Evolutionary conservation across 805 yeast species (phyloP), one percentile per base, ranked within the genome.

Genomic region (Starmerella floricola): DNA sequence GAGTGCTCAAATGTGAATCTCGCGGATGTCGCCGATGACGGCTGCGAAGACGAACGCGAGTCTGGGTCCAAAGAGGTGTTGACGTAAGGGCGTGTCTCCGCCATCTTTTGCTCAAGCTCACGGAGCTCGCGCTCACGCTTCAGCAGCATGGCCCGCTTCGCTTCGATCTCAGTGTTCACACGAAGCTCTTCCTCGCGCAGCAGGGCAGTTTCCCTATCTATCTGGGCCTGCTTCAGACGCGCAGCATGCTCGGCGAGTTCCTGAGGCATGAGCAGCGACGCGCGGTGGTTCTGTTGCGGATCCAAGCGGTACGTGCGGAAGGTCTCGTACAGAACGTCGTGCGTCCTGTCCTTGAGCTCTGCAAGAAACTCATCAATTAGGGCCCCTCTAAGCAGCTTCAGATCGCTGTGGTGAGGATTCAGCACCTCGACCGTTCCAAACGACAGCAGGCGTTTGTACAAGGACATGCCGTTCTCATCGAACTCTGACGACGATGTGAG

Each of bases 361-460:
- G 81, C 69, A 75, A 85, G 69, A 59, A 84, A 81, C 18, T 87
- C 79, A 66, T 91, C 78, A 62, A 86, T 67, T 45, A 87, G 64
- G 48, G 87, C 71, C 43, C 81, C 73, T 66, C 94, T 77, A 55
- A 85, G 69, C 60, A 82, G 78, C 60, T 79, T 76, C 65, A 85
- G 84, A 61, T 85, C 94, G 62, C 87, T 78, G 58, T 84, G 94
- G 46, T 69, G 66, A 56, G 84, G 94, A 62, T 85, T 82, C 57
- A 82, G 93, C 42, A 85, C 84, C 59, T 83, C 91, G 33, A 81
- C 93, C 41, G 76, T 63, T 34, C 95, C 95, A 91, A 93, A 83
- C 48, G 93, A 87, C 56, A 83, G 83, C 59, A 75, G 73, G 66
- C 94, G 77, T 24, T 86, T 93, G 45, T 76, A 72, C 18, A 81